Base-by-base conservation (phyloP, 2,329 filamentous ascomycete species). In the Harringtonia lauricola region DNA sequence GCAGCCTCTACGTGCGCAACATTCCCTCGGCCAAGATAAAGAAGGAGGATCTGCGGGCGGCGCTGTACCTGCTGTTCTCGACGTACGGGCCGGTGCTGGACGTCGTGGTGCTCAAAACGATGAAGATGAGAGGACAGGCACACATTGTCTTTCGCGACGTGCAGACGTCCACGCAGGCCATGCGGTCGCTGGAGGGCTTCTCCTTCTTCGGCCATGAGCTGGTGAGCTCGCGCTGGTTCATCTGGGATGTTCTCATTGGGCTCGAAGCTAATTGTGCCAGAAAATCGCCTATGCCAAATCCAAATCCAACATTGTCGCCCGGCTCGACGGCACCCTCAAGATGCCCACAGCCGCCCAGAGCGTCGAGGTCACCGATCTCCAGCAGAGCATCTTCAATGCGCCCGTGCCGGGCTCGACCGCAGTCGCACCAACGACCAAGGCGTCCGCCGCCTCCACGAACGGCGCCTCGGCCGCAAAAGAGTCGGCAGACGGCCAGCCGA, bases 111-210 rank as follows among this genome's bases (percentile, higher is more conserved):
- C 71, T 95, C 54, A 94, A 88, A 67, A 94, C 86, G 1, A 72
- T 73, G 61, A 87, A 87, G 66, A 95, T 96, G 89, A 83, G 92
- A 40, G 92, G 92, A 3, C 92, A 98, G 64, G 92, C 92, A 49
- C 92, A 96, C 57, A 70, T 98, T 48, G 84, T 92, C 14, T 96
- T 88, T 61, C 78, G 86, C 46, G 90, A 98, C 60, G 71, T 90
- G 29, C 84, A 95, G 52, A 80, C 86, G n/a, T 87, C 88, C 41
- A 95, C 89, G 21, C 87, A 95, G 59, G 92, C 92, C 2, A 86
- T 98, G 86, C 74, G 90, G 51, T 80, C 86, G 12, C 68, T 95
- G 39, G 83, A 96, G 54, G 87, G 86, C 2, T 86, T 87, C 56
- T 77, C 84, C 3, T 88, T 98, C 52, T 82, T 94, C 51, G 92